Evolutionary conservation across 495 filamentous ascomycete species (phyloP), one percentile per base, ranked within the genome.

Genomic region (Peziza echinospora): DNA sequence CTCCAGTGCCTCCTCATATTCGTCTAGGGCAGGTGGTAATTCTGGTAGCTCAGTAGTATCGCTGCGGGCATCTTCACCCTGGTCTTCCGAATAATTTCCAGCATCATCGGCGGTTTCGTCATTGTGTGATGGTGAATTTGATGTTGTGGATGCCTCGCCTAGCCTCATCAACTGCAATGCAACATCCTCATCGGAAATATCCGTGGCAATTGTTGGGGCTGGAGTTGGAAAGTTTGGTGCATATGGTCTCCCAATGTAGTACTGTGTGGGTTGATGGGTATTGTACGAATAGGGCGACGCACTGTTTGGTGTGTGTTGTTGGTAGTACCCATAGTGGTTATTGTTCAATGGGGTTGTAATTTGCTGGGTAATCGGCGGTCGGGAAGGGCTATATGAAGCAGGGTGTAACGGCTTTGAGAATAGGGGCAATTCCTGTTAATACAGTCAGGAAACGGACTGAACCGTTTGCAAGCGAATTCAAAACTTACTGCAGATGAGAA

Each of bases 171-270:
- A 69, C 61, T 94, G 86, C 58, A 93, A 75, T 43, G 89, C 89
- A 54, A 93, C 89, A 63, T 97, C 91, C 60, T 97, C 89, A 60
- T 97, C 89, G 3, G 87, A 96, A 58, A 94, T 85, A 54, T 79
- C 87, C 65, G 85, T 94, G 26, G 81, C 80, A 49, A 92, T 79
- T 11, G 91, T 96, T 9, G 86, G 85, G 50, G 93, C 87, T 4
- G 89, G 91, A 3, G 91, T 96, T 6, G 84, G 85, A 48, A 93
- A 66, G 51, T 43, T 21, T 5, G 10, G 21, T 43, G 10, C 21
- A 11, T 21, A 19, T 6, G 41, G 41, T 43, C 41, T 19, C 16
- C 4, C 10, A 23, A 22, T 19, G 5, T 43, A 19, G 22, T 19
- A 43, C 4, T 10, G 22, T 11, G 41, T 10, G 2, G 41, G 21